Evolutionary conservation across 805 yeast genomes (phyloP).

Genomic region (Saccharomycopsis guyanensis): DNA sequence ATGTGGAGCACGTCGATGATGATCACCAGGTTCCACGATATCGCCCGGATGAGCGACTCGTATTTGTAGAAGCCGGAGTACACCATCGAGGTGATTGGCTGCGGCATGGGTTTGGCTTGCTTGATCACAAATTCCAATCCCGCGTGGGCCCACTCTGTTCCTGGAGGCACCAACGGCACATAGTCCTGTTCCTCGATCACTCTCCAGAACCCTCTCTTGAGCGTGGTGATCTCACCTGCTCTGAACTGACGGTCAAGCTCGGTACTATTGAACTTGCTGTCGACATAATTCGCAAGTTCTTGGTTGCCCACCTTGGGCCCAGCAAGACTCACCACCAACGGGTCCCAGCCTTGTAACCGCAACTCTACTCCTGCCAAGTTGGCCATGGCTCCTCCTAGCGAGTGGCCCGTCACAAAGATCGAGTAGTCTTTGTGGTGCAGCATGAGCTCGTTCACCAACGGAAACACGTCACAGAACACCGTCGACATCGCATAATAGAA

Average conservation of each 20-base stretch:
- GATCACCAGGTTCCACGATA: constrained; percentile 7
- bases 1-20: constrained; percentile 14
- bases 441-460: constrained; percentile 30
- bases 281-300: constrained; percentile 43
- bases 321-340: constrained; percentile 52
- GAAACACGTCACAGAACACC: constrained; percentile 33
- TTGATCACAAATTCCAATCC: constrained; percentile 45
- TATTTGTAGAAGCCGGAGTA: constrained; percentile 23
- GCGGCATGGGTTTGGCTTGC: constrained; percentile 33
- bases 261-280: constrained; percentile 37
- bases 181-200: constrained; percentile 51
- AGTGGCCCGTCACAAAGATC: constrained; percentile 60
- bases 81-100: constrained; percentile 20
- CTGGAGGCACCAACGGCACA: constrained; percentile 55
- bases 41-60: constrained; percentile 8
- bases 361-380: constrained; percentile 56
- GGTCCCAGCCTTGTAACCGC: constrained; percentile 43
- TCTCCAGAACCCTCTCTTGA: constrained; percentile 39
- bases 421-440: constrained; percentile 38
- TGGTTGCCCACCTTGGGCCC: constrained; percentile 59
- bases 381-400: constrained; percentile 70
- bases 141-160: constrained; percentile 32
- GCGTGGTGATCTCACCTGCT: constrained; percentile 24
- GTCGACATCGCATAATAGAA: constrained; percentile 41
- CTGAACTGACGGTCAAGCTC: constrained; percentile 25